Conservation (phyloP, 768 basidiomycete species). For the Infundibulicybe gibba region DNA sequence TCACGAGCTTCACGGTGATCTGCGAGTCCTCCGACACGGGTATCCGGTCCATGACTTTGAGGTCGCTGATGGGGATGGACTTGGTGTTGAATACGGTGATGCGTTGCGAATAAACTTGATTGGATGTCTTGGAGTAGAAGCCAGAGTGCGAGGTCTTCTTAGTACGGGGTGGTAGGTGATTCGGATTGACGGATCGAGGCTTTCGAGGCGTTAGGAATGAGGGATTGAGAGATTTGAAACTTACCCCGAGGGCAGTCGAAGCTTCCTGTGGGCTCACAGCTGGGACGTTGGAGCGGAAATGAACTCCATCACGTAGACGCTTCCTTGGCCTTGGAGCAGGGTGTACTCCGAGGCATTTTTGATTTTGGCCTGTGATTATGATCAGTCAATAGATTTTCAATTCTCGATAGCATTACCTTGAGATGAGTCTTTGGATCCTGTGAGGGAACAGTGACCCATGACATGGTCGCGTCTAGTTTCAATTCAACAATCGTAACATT, state of each 20-base stretch:
- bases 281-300: conserved; percentile 42
- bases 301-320: conserved; percentile 55
- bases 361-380: conserved; percentile 33
- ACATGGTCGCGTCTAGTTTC: conserved; percentile 31
- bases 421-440: conserved; percentile 32
- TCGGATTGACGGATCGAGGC: conserved; percentile 36
- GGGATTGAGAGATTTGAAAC: conserved; percentile 5
- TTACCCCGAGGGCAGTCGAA: conserved; percentile 46
- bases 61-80: conserved; percentile 14
- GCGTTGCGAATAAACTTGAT: conserved; percentile 28
- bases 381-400: too few relatives aligned
- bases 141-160: conserved; percentile 30
- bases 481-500: conserved; percentile 38
- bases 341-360: conserved; percentile 54
- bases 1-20: conserved; percentile 38
- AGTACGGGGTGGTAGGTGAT: conserved; percentile 34
- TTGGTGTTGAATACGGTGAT: conserved; percentile 37
- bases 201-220: conserved; percentile 6
- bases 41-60: conserved; percentile 36
- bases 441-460: conserved; percentile 40
- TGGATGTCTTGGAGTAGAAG: conserved; percentile 28
- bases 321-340: conserved; percentile 42
- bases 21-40: conserved; percentile 33
- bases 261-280: conserved; percentile 38
- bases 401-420: conserved; percentile 19